Evolutionary conservation across 352 stramenopile genomes (phyloP).

Genomic region (Phytophthora pseudosyringae): DNA sequence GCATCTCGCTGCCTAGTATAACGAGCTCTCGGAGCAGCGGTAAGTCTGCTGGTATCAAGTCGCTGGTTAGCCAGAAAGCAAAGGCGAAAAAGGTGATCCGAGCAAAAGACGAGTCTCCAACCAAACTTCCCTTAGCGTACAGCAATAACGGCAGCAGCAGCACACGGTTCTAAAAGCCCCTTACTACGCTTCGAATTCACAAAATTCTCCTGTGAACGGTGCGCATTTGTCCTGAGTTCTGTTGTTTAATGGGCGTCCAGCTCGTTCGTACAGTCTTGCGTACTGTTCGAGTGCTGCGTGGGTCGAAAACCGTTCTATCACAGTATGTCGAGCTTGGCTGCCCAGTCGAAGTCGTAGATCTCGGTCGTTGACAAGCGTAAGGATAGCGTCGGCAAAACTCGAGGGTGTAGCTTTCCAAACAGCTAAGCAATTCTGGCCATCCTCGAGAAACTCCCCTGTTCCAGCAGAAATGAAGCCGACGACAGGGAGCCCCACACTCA

Average conservation of each 20-base stretch:
- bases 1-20: conserved; percentile 52
- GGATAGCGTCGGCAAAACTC: conserved; percentile 36
- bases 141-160: conserved; percentile 34
- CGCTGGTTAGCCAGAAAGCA: conserved; percentile 44
- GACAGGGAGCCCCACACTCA: conserved; percentile 59
- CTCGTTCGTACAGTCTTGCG: conserved; percentile 45
- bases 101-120: conserved; percentile 32
- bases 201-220: conserved; percentile 11
- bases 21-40: conserved; percentile 28
- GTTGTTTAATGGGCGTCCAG: conserved; percentile 10
- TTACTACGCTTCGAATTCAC: conserved; percentile 13
- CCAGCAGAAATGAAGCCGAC: conserved; percentile 57
- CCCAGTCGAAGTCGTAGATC: conserved; percentile 36
- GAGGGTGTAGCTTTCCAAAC: conserved; percentile 40
- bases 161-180: conserved; percentile 21
- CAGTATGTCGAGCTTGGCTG: conserved; percentile 41
- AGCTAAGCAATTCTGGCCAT: conserved; percentile 51
- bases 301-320: conserved; percentile 43
- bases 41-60: conserved; percentile 46
- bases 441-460: conserved; percentile 50
- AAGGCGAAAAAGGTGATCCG: conserved; percentile 40
- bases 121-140: conserved; percentile 30
- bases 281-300: conserved; percentile 38
- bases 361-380: conserved; percentile 35
- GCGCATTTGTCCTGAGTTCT: neutral